Percentiles rank a stretch among this genome's conserved stretches.
phyloP scores from a whole-genome alignment of 2,329 filamentous ascomycete species.

The Cercospora citrullina region DNA sequence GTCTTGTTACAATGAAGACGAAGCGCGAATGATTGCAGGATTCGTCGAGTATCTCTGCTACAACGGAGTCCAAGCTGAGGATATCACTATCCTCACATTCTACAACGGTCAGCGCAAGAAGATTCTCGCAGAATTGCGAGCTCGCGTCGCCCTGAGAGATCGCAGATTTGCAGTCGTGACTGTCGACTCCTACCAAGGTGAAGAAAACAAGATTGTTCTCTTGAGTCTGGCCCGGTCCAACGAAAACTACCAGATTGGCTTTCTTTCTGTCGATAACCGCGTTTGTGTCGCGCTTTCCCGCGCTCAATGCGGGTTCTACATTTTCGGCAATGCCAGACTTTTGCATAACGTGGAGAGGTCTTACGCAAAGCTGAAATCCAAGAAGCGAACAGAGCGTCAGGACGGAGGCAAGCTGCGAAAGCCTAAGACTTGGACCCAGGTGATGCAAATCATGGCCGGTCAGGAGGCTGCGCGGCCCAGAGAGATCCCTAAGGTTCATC shows the following conservation, averaged over 20 bases:
- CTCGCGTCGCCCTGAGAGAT: constrained; percentile 16
- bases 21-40: constrained; percentile 73
- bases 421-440: constrained; percentile 32
- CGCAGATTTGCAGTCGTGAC: constrained; percentile 64
- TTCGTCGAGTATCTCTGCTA: constrained; percentile 71
- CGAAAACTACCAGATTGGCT: constrained; percentile 62
- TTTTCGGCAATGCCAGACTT: constrained; percentile 74
- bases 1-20: constrained; percentile 68
- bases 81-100: constrained; percentile 82
- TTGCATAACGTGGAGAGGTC: constrained; percentile 34
- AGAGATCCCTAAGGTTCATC: constrained; percentile 15
- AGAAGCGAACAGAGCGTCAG: constrained; percentile 10
- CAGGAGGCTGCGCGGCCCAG: constrained; percentile 21
- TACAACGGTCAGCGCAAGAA: constrained; percentile 79
- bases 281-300: constrained; percentile 66
- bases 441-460: constrained; percentile 35
- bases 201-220: constrained; percentile 82
- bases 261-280: constrained; percentile 66
- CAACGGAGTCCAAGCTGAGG: constrained; percentile 60
- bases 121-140: constrained; percentile 54
- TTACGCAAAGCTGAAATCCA: constrained; percentile 26
- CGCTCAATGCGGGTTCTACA: constrained; percentile 75
- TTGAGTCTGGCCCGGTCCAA: constrained; percentile 79
- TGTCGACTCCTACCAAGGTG: constrained; percentile 86
- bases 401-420: constrained; percentile 9